These are phyloP conservation scores for Besnoitia besnoiti DNA, from an alignment of 169 alveolate species.

Conservation along the genomic window DNA sequence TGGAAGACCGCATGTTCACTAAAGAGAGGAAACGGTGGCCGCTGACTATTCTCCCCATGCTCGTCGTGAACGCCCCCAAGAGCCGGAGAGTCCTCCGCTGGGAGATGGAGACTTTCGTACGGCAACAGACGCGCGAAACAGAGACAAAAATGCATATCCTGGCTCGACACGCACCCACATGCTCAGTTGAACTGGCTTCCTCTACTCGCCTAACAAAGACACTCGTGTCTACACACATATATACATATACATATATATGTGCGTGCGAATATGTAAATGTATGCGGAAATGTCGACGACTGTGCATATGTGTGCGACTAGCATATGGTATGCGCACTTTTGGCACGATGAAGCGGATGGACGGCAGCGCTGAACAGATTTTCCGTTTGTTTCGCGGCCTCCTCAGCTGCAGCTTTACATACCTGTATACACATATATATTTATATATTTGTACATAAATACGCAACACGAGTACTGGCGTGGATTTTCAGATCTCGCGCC, in stretches of 20 bases:
- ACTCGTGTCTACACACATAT: not conserved
- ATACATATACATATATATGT: not conserved
- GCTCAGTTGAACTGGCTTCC: not conserved
- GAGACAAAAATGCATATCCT: no score
- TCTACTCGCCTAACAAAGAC: not conserved
- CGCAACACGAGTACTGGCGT: no score
- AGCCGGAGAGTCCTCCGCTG: constrained; percentile 23
- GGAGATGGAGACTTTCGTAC: constrained; percentile 38
- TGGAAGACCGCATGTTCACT: not conserved
- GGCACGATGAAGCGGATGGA: not conserved
- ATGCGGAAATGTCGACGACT: not conserved
- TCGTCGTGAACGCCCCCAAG: constrained; percentile 36
- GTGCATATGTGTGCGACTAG: not conserved
- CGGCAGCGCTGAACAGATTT: not conserved
- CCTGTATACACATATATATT: no score
- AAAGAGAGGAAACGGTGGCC: not conserved
- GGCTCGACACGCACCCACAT: no score
- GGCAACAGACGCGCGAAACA: not conserved
- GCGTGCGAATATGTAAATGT: not conserved
- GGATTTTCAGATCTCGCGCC: no score
- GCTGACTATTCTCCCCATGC: constrained; percentile 1
- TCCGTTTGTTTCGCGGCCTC: not conserved
- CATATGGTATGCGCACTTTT: not conserved
- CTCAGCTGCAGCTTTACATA: not conserved
- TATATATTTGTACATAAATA: no score